phyloP scores from a whole-genome alignment of 768 basidiomycete genomes.

The Termitomyces sp. region DNA sequence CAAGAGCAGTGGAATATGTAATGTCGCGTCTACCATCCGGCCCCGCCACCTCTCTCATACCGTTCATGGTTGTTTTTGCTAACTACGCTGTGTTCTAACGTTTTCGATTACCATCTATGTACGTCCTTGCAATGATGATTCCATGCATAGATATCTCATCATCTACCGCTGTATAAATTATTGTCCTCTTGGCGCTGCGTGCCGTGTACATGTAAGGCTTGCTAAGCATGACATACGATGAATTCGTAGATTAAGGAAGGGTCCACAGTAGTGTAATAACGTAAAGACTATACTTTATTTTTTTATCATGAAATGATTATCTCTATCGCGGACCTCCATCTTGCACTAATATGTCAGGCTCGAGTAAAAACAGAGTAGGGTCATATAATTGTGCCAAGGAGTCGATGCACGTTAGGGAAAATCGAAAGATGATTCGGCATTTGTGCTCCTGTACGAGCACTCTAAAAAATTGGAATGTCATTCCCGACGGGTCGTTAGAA shows the following conservation, averaged over 20 bases:
- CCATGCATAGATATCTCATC: too few relatives aligned
- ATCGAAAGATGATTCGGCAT: conserved; percentile 40
- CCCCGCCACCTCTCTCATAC: conserved; percentile 24
- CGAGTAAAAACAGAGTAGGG: too few relatives aligned
- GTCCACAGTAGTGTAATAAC: neutral
- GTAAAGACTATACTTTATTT: neutral
- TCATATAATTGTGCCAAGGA: too few relatives aligned
- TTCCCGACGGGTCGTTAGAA: conserved; percentile 32
- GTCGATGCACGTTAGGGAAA: conserved; percentile 7
- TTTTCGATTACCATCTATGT: neutral
- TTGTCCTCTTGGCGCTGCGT: too few relatives aligned
- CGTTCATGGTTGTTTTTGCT: conserved; percentile 21
- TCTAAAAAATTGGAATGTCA: neutral
- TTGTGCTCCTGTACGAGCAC: conserved; percentile 22
- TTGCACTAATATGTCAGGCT: too few relatives aligned
- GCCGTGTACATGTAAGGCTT: too few relatives aligned
- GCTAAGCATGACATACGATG: too few relatives aligned
- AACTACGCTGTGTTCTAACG: neutral
- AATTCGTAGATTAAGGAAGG: too few relatives aligned
- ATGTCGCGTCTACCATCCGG: conserved; percentile 8
- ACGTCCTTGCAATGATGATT: too few relatives aligned
- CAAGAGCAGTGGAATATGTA: conserved; percentile 13
- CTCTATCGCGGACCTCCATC: too few relatives aligned
- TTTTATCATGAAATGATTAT: too few relatives aligned
- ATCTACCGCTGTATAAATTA: too few relatives aligned